A percentile compares a stretch with the other conserved stretches of the same genome.
These are phyloP conservation scores for Trametes cinnabarina DNA, from an alignment of 768 basidiomycete genomes.

Conservation along the genomic window DNA sequence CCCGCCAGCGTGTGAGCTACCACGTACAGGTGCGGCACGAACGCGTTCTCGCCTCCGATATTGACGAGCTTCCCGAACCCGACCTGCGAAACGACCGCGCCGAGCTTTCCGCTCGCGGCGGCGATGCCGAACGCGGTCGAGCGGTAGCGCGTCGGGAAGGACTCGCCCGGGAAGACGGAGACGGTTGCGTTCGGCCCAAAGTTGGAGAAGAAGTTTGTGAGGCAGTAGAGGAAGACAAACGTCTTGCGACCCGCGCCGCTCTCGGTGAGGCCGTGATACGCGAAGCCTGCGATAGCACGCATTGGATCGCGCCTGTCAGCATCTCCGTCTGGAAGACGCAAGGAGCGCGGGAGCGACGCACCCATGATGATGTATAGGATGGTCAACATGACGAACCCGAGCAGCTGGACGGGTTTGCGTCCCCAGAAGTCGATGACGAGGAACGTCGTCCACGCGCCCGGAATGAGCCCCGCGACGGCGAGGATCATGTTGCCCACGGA, in stretches of 20 bases:
- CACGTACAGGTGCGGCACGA: conserved; percentile 35
- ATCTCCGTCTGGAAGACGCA: background rate
- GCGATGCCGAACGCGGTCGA: conserved; percentile 84
- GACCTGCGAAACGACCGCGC: conserved; percentile 79
- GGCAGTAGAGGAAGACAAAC: conserved; percentile 49
- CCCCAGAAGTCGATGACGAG: conserved; percentile 39
- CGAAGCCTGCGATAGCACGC: conserved; percentile 24
- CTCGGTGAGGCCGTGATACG: conserved; percentile 28
- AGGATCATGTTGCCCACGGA: conserved; percentile 38
- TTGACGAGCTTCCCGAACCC: conserved; percentile 69
- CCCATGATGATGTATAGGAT: conserved; percentile 35
- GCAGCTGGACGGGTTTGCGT: conserved; percentile 39
- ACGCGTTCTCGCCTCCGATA: conserved; percentile 32
- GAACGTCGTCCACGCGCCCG: conserved; percentile 39
- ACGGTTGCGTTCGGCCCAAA: conserved; percentile 83
- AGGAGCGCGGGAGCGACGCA: background rate
- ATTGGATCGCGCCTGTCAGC: too few species aligned
- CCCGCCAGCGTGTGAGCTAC: too few species aligned
- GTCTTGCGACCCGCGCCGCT: conserved; percentile 26
- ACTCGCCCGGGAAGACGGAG: conserved; percentile 79
- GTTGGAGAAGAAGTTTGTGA: conserved; percentile 91
- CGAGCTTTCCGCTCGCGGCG: conserved; percentile 79
- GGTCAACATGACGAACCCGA: conserved; percentile 38
- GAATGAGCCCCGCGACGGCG: conserved; percentile 38
- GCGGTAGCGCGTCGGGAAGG: conserved; percentile 86